phyloP scores from a whole-genome alignment of 768 basidiomycete species.

The Hemileccinum impolitum region DNA sequence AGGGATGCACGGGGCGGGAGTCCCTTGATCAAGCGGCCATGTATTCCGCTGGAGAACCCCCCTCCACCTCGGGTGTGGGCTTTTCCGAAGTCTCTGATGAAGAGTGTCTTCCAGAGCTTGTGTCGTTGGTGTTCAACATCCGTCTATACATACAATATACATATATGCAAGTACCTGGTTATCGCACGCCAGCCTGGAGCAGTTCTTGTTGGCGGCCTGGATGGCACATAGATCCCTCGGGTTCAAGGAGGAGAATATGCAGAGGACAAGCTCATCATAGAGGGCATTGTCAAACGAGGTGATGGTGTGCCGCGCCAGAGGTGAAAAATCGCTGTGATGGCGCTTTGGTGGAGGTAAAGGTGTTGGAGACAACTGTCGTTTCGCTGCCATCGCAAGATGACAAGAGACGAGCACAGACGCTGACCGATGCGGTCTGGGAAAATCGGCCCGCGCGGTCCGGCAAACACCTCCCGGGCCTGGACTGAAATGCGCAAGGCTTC shows the following conservation, averaged over 20 bases:
- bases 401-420: neutral
- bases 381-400: slow-evolving; percentile 28
- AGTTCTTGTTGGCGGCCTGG: slow-evolving; percentile 61
- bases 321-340: slow-evolving; percentile 30
- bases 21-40: slow-evolving; percentile 56
- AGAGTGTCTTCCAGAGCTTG: slow-evolving; percentile 68
- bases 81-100: slow-evolving; percentile 62
- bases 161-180: slow-evolving; percentile 47
- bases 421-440: slow-evolving; percentile 5
- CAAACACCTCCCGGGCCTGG: no score
- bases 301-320: slow-evolving; percentile 12
- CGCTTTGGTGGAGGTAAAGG: slow-evolving; percentile 60
- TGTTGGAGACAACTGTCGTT: slow-evolving; percentile 47
- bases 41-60: slow-evolving; percentile 54
- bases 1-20: slow-evolving; percentile 50
- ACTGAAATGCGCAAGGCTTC: neutral
- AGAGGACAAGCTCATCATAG: slow-evolving; percentile 74
- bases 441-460: slow-evolving; percentile 11
- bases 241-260: slow-evolving; percentile 69
- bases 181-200: slow-evolving; percentile 64
- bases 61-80: slow-evolving; percentile 63
- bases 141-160: neutral
- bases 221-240: slow-evolving; percentile 64
- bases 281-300: slow-evolving; percentile 53
- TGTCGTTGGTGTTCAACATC: slow-evolving; percentile 16